Evolutionary conservation across 164 flowering plant species (phyloP), one percentile per base, ranked within the genome.

Genomic region (Nymphaea thermarum): DNA sequence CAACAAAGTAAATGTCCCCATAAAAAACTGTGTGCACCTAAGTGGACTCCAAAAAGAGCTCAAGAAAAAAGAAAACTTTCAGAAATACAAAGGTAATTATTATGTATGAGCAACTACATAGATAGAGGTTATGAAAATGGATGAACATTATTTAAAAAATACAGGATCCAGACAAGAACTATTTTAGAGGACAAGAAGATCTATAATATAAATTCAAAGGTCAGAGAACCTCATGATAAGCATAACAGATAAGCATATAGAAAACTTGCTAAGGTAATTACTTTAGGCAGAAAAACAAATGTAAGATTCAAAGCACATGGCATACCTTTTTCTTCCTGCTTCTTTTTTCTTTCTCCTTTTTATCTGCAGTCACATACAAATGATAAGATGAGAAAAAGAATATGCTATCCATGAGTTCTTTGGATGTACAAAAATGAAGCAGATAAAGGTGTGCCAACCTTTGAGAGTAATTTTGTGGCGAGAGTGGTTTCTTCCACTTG

Each of bases 311-410:
- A 41, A 62, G n/a, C 4, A 62, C 42, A 60, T 25, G 36, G 70
- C 66, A 41, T 60, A 94, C 97, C 99, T 94, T 94, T 84, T 91
- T 84, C 79, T 86, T 93, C 79, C 76, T 94, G 84, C 88, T 86
- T 74, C 85, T 85, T 65, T 78, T 85, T 72, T 82, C 88, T 82
- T 77, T 90, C 17, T 87, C 89, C 79, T 83, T 89, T 82, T 76
- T 81, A 68, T 90, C 99, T 94, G 87, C 77, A 83, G 62, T 72
- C 25, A 77, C 11, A 70, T 25, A 51, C 14, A 15, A 51, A 15
- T 7, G 8, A 47, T 51, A 2, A 51, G 57, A 51, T 10, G 57
- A 3, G 57, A 15, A 15, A 51, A 8, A 3, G 15, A 10, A 51
- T 51, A 25, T 25, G 36, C 36, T 15, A 5, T 51, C 57, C 57